Evolutionary conservation across 805 yeast species (phyloP), one percentile per base, ranked within the genome.

Genomic region (Pichia cabralensis): DNA sequence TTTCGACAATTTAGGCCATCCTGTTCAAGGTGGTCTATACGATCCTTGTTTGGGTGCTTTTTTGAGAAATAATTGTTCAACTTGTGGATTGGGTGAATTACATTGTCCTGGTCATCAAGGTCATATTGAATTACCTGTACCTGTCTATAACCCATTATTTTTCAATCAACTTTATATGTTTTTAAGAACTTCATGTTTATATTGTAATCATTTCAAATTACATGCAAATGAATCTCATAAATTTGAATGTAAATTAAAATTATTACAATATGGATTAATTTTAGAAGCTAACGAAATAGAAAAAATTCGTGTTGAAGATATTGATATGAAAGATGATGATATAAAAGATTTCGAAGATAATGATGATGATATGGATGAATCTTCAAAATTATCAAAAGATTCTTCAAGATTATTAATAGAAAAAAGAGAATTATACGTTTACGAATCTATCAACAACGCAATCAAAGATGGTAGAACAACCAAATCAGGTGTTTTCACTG

Each of bases 51-150:
- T 92, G 26, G 99, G 99, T 45, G 97, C 98, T 1, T 92, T 86
- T 52, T 65, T 85, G 42, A 71, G 79, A 52, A 84, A 89, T 56
- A 67, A 82, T 39, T 86, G 99, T 72, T 71, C 92, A 16, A 89
- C 97, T 1, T 92, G 99, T 71, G 96, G 97, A 14, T 67, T 89
- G 42, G 95, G 88, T 55, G 96, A 89, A 47, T 76, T 80, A 53
- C 78, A 74, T 48, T 92, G 99, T 64, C 96, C 96, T 4, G 99
- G 99, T 30, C 99, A 92, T 58, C 85, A 86, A 58, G 99, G 99
- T 41, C 98, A 92, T 58, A 86, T 92, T 44, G 96, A 89, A 56
- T 69, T 92, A 44, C 99, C 99, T 6, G 79, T 86, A 27, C 95
- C 97, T 4, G 94, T 84, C 28, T 92, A 85, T 66, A 89, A 85